Evolutionary conservation across 805 yeast genomes (phyloP), one percentile per base, ranked within the genome.

Genomic region (Komagataella pastoris): DNA sequence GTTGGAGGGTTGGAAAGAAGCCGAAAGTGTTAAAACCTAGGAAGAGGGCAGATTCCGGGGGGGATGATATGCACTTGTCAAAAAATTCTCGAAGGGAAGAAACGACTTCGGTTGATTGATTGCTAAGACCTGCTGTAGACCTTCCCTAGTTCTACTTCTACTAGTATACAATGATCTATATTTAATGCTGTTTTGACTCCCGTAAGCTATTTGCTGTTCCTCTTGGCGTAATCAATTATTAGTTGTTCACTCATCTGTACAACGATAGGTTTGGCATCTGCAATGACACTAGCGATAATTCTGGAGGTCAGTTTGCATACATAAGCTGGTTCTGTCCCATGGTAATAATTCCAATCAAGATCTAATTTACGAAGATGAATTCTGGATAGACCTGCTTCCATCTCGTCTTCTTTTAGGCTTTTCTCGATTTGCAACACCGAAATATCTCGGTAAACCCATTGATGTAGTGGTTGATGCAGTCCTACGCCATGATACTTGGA

Each of bases 401-500:
- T n/a, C 40, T 47, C 40, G 3, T 19, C 36, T 3, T 21, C 43
- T 8, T 18, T 47, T 5, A 23, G 12, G 21, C 40, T 23, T 21
- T 47, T 47, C 3, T 17, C 30, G 48, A 17, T 47, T 7, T 10
- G 24, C 12, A 23, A 7, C 10, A 23, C 17, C 18, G 48, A 23
- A 36, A 47, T 23, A 47, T 47, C 40, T n/a, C n/a, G 12, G 8
- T n/a, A 19, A 30, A 54, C 44, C 14, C 50, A 50, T 3, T 55
- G 48, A 17, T 56, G 50, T 44, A 66, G 56, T 8, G 65, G 66
- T 14, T 53, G 46, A 18, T 61, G 57, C 12, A 80, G 61, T 0
- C 95, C 95, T 17, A 72, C 64, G 0, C 95, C 95, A 2, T 75
- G 57, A 44, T 73, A 76, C 58, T 87, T 87, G 6, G 86, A 75